These are phyloP conservation scores for Saccharomycopsis synnaedendra DNA, from an alignment of 805 yeast species.

Conservation along the genomic window DNA sequence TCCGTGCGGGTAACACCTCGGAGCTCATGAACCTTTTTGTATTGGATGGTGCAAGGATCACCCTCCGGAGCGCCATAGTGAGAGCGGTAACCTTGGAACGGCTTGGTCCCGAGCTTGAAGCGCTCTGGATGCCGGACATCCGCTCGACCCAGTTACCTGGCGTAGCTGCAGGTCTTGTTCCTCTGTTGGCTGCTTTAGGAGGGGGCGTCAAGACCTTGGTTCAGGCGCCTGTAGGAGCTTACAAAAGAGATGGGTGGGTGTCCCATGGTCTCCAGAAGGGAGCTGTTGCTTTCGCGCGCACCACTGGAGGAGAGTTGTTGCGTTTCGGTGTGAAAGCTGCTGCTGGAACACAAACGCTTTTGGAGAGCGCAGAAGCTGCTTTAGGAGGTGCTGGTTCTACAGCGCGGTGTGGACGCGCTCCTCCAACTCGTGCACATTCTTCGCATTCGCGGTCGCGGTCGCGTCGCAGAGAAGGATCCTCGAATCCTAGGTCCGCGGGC, in stretches of 20 bases:
- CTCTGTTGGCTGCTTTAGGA: constrained; percentile 71
- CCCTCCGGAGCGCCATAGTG: constrained; percentile 45
- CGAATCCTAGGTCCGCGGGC: not conserved
- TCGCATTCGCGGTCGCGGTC: constrained; percentile 7
- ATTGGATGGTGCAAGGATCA: constrained; percentile 73
- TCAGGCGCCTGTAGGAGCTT: constrained; percentile 63
- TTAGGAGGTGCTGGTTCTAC: constrained; percentile 65
- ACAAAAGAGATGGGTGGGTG: constrained; percentile 59
- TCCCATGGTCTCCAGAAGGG: constrained; percentile 67
- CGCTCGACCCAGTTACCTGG: constrained; percentile 71
- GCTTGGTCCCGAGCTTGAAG: constrained; percentile 43
- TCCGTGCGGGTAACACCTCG: constrained; percentile 74
- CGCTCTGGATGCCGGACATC: constrained; percentile 84
- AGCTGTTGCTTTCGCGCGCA: constrained; percentile 57
- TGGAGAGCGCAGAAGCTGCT: constrained; percentile 71
- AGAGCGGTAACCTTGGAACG: constrained; percentile 63
- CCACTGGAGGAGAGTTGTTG: constrained; percentile 70
- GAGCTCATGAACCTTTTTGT: constrained; percentile 85
- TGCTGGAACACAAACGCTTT: constrained; percentile 72
- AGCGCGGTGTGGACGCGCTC: constrained; percentile 24
- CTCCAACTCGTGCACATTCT: not conserved
- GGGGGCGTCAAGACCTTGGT: constrained; percentile 67
- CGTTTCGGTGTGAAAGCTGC: constrained; percentile 78
- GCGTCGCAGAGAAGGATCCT: constrained; percentile 1
- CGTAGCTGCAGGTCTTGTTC: constrained; percentile 74